Conservation (phyloP, 2,329 filamentous ascomycete species). For the Juglanconis juglandina region DNA sequence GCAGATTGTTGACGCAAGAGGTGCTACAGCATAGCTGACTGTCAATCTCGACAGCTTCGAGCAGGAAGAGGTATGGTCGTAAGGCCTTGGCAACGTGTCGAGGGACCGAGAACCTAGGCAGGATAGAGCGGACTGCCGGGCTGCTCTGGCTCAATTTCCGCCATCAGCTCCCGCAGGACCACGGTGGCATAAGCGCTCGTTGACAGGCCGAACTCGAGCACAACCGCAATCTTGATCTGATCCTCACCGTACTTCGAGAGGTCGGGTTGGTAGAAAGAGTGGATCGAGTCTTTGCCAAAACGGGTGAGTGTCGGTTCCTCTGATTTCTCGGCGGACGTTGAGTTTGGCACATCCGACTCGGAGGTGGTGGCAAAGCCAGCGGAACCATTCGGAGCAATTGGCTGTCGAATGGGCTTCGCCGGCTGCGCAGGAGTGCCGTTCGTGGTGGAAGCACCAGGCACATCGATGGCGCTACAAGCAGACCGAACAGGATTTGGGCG, state of each 20-base stretch:
- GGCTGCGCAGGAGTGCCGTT: not conserved
- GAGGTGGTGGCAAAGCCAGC: not conserved
- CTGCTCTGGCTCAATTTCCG: slow-evolving; percentile 12
- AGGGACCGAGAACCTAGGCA: not conserved
- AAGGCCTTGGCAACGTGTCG: not conserved
- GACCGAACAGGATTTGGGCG: too few species aligned
- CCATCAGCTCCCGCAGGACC: slow-evolving; percentile 34
- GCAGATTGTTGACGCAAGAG: too few species aligned
- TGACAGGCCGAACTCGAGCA: slow-evolving; percentile 34
- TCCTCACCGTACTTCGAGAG: slow-evolving; percentile 20
- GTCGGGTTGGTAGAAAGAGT: slow-evolving; percentile 23
- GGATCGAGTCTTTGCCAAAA: slow-evolving; percentile 4
- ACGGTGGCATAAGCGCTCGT: slow-evolving; percentile 37
- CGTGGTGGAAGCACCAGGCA: not conserved
- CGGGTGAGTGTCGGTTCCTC: not conserved
- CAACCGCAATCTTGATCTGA: slow-evolving; percentile 31
- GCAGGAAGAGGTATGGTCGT: too few species aligned
- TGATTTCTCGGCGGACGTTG: not conserved
- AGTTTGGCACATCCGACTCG: not conserved
- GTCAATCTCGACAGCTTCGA: too few species aligned
- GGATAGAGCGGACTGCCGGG: slow-evolving; percentile 10
- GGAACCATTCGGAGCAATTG: not conserved
- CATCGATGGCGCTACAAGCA: not conserved
- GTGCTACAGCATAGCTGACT: too few species aligned
- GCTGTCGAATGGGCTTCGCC: slow-evolving; percentile 9